Evolutionary conservation across 257 asterid species (phyloP).

Genomic region (Dorcoceras hygrometricum): DNA sequence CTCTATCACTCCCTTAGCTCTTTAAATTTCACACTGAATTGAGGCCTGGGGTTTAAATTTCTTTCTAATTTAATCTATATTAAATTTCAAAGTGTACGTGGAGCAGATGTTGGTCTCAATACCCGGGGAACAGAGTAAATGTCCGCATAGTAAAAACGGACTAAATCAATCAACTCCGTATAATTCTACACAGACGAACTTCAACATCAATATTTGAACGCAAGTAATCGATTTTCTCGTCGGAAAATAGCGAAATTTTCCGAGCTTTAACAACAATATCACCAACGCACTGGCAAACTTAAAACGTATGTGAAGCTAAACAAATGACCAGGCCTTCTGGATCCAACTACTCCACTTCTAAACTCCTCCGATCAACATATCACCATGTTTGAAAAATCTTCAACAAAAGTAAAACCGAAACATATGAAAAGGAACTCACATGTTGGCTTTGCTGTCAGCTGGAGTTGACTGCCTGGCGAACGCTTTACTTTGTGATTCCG

Average conservation of each 20-base stretch:
- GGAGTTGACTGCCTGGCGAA: not conserved
- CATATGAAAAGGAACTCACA: not conserved
- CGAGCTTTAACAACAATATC: not conserved
- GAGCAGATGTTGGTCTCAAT: not conserved
- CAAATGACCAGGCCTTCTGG: not conserved
- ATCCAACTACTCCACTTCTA: not conserved
- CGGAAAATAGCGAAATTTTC: not conserved
- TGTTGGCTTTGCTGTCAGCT: not conserved
- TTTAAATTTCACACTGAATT: too few relatives aligned
- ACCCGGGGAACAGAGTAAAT: not conserved
- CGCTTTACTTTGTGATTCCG: not conserved
- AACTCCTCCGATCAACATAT: not conserved
- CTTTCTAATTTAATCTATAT: too few relatives aligned
- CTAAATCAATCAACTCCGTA: not conserved
- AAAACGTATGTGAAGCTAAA: not conserved
- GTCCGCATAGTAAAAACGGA: not conserved
- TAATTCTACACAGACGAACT: not conserved
- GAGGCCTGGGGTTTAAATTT: too few relatives aligned
- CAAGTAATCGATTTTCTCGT: not conserved
- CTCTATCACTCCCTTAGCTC: too few relatives aligned
- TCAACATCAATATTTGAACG: not conserved
- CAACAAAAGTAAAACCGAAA: not conserved
- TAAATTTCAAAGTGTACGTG: too few relatives aligned
- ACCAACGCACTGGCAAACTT: not conserved
- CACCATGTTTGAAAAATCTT: not conserved